Conservation (phyloP, 306 rosid species). For the Acacia confusa region DNA sequence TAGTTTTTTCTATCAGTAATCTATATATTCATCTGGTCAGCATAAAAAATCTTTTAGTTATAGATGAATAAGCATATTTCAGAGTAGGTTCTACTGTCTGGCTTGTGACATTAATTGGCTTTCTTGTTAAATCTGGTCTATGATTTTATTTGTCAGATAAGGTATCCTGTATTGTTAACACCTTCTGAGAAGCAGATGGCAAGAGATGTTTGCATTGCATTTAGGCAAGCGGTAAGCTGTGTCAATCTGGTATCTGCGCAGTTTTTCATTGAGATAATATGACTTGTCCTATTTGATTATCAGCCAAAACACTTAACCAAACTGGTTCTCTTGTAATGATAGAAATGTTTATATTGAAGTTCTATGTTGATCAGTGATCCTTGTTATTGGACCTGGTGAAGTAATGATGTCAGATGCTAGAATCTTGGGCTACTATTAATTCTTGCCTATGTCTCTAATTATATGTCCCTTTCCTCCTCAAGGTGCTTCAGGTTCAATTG, state of each 20-base stretch:
- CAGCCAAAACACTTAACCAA: conserved; percentile 6
- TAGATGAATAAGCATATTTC: not conserved
- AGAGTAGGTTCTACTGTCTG: not conserved
- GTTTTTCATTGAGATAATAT: conserved; percentile 1
- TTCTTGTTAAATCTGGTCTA: conserved; percentile 30
- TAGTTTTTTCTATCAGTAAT: not conserved
- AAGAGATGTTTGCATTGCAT: conserved; percentile 90
- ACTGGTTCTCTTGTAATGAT: conserved; percentile 14
- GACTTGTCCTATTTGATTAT: conserved; percentile 5
- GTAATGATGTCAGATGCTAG: conserved; percentile 3
- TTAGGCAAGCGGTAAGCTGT: conserved; percentile 86
- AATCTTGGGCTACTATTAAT: not conserved
- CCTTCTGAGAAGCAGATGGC: conserved; percentile 97
- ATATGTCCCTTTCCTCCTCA: not conserved
- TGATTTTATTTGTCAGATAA: conserved; percentile 64
- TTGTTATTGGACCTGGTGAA: conserved; percentile 24
- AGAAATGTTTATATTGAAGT: not conserved
- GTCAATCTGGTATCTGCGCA: conserved; percentile 16
- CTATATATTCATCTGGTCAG: not conserved
- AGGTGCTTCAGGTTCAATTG: not conserved
- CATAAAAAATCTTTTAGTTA: not conserved
- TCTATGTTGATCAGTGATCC: not conserved
- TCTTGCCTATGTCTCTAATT: not conserved
- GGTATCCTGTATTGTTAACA: conserved; percentile 93
- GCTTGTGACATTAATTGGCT: not conserved